Evolutionary conservation across 257 asterid genomes (phyloP), one percentile per base, ranked within the genome.

Genomic region (Leptodermis oblonga): DNA sequence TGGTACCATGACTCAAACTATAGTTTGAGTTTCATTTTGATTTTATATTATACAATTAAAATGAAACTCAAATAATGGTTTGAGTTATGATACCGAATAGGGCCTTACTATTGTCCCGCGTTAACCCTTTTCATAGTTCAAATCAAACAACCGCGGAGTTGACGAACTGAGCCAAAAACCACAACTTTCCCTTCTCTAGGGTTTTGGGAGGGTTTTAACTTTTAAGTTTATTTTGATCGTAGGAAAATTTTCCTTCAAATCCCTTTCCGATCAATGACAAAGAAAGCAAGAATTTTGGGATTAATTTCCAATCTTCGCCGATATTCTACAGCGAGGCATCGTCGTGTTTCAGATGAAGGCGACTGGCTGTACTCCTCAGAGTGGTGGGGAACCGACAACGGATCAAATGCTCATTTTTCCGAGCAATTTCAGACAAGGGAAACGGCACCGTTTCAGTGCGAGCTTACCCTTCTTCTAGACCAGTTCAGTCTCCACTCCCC

Each of bases 351-450:
- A 68, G 97, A 88, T 69, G 97, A 90, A 78, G 97, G 96, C 63
- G 92, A 90, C 73, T 90, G 97, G 97, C 73, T 65, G 18, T 90
- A 84, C 87, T 77, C 96, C 22, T 65, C 88, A 1, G 97, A 90
- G 69, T 90, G 97, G 97, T 90, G 97, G 96, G 70, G 25, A 23
- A 14, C 45, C 72, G 41, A 23, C 48, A 7, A 73, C 72, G 61
- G 78, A 43, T 59, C 73, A 33, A 71, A 37, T 15, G 62, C 81
- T 65, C 69, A 69, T 88, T 87, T 72, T 86, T 83, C 78, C 90
- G 96, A 63, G 76, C 76, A 63, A 20, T 34, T 72, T 90, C 97
- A 61, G 92, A 71, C 20, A 75, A 78, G 23, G 97, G 97, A 63
- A 90, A 88, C 76, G 97, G 97, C 55, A 80, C 79, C 79, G 89